A percentile compares a stretch with the other conserved stretches of the same genome.
These are phyloP conservation scores for Phytophthora crassamura DNA, from an alignment of 352 stramenopile species.

Conservation along the genomic window DNA sequence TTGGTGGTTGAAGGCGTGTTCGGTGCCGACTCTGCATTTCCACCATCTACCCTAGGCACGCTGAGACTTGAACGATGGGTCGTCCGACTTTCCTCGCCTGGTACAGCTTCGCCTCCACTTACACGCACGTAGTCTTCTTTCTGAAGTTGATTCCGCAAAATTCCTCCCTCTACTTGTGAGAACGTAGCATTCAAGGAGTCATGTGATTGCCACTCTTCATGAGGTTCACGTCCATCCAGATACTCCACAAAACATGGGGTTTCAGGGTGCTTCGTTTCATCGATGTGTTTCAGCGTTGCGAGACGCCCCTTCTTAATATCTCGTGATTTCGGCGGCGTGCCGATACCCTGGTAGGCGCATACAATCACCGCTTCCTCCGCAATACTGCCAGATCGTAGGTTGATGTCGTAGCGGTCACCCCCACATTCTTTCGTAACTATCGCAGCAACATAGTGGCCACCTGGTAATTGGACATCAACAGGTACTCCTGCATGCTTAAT, in stretches of 20 bases:
- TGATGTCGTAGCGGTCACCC: slow-evolving; percentile 49
- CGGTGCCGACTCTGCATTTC: not conserved
- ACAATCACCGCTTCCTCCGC: slow-evolving; percentile 8
- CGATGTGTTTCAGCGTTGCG: slow-evolving; percentile 39
- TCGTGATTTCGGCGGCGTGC: not conserved
- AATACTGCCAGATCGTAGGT: slow-evolving; percentile 30
- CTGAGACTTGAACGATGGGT: not conserved
- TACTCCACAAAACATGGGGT: slow-evolving; percentile 46
- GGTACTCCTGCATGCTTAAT: slow-evolving; percentile 54
- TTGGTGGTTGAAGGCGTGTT: not conserved
- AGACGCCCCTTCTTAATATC: slow-evolving; percentile 32
- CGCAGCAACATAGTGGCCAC: slow-evolving; percentile 45
- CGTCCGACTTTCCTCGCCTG: not conserved
- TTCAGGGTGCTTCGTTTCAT: slow-evolving; percentile 29
- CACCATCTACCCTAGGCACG: not conserved
- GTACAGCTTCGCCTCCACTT: not conserved
- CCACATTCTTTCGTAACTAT: slow-evolving; percentile 55
- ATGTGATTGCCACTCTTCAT: slow-evolving; percentile 40
- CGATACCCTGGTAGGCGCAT: not conserved
- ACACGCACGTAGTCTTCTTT: slow-evolving; percentile 63
- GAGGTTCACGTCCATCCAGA: slow-evolving; percentile 31
- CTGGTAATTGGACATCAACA: slow-evolving; percentile 50
- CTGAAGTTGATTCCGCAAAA: slow-evolving; percentile 42
- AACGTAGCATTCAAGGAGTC: slow-evolving; percentile 50
- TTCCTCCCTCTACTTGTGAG: slow-evolving; percentile 27